phyloP scores from a whole-genome alignment of 768 basidiomycete species.

The Leccinum fibrillosum region DNA sequence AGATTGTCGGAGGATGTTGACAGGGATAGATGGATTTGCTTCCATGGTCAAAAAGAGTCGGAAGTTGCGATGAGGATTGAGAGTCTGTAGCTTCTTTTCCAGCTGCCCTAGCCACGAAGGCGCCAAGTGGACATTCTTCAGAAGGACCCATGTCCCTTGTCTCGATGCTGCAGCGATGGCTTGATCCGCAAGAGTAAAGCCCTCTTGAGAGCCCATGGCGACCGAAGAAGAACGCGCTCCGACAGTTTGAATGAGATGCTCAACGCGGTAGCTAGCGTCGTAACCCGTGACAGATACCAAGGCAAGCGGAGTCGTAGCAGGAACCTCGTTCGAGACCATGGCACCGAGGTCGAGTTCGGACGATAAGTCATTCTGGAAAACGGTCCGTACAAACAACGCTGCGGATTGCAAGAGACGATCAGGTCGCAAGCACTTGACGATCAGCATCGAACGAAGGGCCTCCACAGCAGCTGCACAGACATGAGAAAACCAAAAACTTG shows the following conservation, averaged over 20 bases:
- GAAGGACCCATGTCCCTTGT: slow-evolving; percentile 92
- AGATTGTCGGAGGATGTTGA: slow-evolving; percentile 94
- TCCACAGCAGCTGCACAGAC: slow-evolving; percentile 57
- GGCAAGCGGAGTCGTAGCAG: slow-evolving; percentile 79
- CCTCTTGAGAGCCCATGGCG: slow-evolving; percentile 98
- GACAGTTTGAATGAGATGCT: slow-evolving; percentile 77
- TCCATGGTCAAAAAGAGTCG: slow-evolving; percentile 98
- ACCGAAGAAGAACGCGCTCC: slow-evolving; percentile 81
- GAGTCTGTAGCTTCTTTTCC: slow-evolving; percentile 93
- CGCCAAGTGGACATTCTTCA: slow-evolving; percentile 97
- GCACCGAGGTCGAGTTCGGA: slow-evolving; percentile 71
- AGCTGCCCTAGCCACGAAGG: slow-evolving; percentile 94
- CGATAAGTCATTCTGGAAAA: slow-evolving; percentile 82
- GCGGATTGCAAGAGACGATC: slow-evolving; percentile 88
- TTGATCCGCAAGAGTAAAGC: slow-evolving; percentile 93
- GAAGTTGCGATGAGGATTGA: slow-evolving; percentile 88
- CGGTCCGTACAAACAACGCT: slow-evolving; percentile 64
- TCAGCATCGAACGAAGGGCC: slow-evolving; percentile 69
- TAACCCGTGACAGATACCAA: slow-evolving; percentile 93
- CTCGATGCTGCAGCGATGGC: slow-evolving; percentile 91
- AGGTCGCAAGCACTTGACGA: slow-evolving; percentile 90
- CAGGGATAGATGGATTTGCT: slow-evolving; percentile 89
- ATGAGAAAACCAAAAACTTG: slow-evolving; percentile 3
- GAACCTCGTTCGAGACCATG: slow-evolving; percentile 79
- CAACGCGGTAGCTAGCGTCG: slow-evolving; percentile 97